These are phyloP conservation scores for Aspergillus carlsbadensis DNA, from an alignment of 495 filamentous ascomycete genomes.

Conservation along the genomic window DNA sequence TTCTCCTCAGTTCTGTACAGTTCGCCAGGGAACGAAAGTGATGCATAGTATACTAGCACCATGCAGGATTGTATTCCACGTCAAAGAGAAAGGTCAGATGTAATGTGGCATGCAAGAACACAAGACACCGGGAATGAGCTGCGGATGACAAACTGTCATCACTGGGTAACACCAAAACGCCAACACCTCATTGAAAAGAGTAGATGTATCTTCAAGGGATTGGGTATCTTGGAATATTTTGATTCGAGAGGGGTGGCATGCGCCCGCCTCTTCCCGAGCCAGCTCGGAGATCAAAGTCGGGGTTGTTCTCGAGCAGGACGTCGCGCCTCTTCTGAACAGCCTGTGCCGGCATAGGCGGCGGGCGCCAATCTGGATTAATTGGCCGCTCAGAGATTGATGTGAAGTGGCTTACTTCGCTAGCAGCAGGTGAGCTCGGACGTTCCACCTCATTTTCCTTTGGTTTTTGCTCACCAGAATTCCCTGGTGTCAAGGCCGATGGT, in stretches of 20 bases:
- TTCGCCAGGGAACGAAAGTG: not conserved
- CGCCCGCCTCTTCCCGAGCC: conserved; percentile 27
- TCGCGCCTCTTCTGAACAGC: conserved; percentile 53
- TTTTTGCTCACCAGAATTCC: conserved; percentile 36
- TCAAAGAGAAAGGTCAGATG: not conserved
- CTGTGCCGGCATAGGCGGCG: conserved; percentile 39
- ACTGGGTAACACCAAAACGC: conserved; percentile 2
- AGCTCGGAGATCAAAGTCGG: conserved; percentile 65
- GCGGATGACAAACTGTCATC: not conserved
- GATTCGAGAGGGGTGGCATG: conserved; percentile 24
- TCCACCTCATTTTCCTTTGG: conserved; percentile 58
- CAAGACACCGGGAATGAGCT: not conserved
- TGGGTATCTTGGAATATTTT: conserved; percentile 27
- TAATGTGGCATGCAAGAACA: not conserved
- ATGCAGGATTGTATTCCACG: not conserved
- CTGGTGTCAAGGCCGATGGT: conserved; percentile 38
- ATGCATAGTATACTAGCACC: not conserved
- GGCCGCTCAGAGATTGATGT: conserved; percentile 82
- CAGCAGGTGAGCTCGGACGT: conserved; percentile 70
- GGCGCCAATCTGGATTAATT: conserved; percentile 83
- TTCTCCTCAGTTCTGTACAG: conserved; percentile 1
- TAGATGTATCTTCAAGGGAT: conserved; percentile 18
- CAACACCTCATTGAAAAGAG: not conserved
- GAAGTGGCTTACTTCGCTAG: conserved; percentile 75
- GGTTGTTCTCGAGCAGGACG: conserved; percentile 65